phyloP scores from a whole-genome alignment of 2,329 filamentous ascomycete genomes.

The Penicillium sp. region DNA sequence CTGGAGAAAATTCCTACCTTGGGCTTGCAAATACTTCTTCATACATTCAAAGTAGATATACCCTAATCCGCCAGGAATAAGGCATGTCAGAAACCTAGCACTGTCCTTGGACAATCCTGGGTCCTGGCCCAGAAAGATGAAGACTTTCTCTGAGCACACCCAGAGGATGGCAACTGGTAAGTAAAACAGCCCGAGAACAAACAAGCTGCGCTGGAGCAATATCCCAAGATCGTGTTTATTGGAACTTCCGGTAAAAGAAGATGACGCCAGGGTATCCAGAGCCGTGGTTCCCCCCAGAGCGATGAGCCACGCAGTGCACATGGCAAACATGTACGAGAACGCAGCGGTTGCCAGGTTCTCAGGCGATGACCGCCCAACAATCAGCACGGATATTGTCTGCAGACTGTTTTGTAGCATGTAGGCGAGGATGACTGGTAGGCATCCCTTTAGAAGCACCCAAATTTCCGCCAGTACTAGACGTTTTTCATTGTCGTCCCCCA shows the following conservation, averaged over 20 bases:
- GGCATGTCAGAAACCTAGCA: constrained; percentile 65
- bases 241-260: constrained; percentile 74
- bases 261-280: constrained; percentile 78
- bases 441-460: constrained; percentile 63
- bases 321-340: constrained; percentile 91
- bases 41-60: constrained; percentile 85
- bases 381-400: constrained; percentile 75
- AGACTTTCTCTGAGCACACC: constrained; percentile 70
- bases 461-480: constrained; percentile 56
- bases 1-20: constrained; percentile 41
- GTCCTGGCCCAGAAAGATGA: constrained; percentile 71
- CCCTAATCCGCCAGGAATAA: constrained; percentile 77
- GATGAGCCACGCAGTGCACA: constrained; percentile 83
- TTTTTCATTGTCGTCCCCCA: constrained; percentile 26
- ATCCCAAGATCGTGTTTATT: constrained; percentile 76
- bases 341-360: constrained; percentile 77
- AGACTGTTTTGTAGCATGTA: constrained; percentile 83
- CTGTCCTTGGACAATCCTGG: constrained; percentile 71
- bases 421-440: constrained; percentile 74
- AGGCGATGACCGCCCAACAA: constrained; percentile 74
- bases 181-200: constrained; percentile 71
- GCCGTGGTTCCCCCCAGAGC: constrained; percentile 82
- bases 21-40: constrained; percentile 58
- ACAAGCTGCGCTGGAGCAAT: constrained; percentile 69
- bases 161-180: constrained; percentile 68